Percentiles rank a stretch among this genome's conserved stretches.
These are phyloP conservation scores for Calendula officinalis DNA, from an alignment of 129 eudicot genomes.

Conservation along the genomic window DNA sequence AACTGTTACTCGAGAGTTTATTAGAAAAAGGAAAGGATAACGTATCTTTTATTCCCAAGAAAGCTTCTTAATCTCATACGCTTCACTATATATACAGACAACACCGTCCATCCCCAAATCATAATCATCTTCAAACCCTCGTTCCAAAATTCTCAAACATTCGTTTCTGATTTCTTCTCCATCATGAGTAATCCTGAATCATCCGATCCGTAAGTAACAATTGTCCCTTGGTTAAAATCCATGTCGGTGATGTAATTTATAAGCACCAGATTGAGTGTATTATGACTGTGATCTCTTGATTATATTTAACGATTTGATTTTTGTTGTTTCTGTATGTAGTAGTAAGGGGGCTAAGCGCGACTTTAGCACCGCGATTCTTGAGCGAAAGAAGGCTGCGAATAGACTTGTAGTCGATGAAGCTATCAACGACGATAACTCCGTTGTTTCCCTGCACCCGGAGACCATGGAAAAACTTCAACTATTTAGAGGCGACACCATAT, in stretches of 20 bases:
- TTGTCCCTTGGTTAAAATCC: neutral
- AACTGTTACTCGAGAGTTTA: too few relatives aligned
- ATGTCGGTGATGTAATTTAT: neutral
- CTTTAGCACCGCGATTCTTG: conserved; percentile 79
- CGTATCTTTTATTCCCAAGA: too few relatives aligned
- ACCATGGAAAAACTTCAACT: conserved; percentile 96
- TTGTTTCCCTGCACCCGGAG: conserved; percentile 68
- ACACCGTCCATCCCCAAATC: neutral
- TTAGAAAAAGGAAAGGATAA: too few relatives aligned
- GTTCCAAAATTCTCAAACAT: neutral
- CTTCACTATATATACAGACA: too few relatives aligned
- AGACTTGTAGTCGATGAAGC: conserved; percentile 88
- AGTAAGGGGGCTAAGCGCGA: conserved; percentile 83
- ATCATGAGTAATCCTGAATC: conserved; percentile 61
- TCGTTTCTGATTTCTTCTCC: neutral
- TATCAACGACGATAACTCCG: conserved; percentile 78
- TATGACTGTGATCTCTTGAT: neutral
- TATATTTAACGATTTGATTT: conserved; percentile 6
- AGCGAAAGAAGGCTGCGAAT: conserved; percentile 83
- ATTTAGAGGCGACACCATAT: conserved; percentile 81
- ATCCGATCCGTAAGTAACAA: conserved; percentile 61
- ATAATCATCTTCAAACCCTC: conserved; percentile 24
- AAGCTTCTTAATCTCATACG: too few relatives aligned
- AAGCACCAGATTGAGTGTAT: neutral
- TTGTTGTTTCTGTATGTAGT: conserved; percentile 26